Conservation (phyloP, 176 grass and related monocot species). For the Aegilops sharonensis region DNA sequence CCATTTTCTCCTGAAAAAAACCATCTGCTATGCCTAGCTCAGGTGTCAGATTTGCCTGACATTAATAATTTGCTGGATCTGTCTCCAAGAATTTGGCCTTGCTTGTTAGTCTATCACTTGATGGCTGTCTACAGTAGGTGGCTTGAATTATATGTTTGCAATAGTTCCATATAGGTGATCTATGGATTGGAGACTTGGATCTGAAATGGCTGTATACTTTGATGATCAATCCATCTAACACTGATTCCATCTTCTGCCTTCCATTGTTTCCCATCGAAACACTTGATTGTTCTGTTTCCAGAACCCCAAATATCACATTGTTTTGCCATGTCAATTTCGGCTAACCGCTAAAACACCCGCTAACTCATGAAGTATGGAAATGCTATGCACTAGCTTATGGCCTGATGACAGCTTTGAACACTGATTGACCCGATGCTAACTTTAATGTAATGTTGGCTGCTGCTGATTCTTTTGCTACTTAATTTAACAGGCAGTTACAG, state of each 20-base stretch:
- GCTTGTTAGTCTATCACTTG: neutral
- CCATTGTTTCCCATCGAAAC: neutral
- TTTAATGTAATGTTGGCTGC: neutral
- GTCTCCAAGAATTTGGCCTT: neutral
- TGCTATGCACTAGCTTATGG: neutral
- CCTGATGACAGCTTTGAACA: neutral
- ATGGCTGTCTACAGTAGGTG: neutral
- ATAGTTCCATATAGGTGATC: neutral
- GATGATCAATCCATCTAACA: neutral
- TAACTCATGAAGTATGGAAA: constrained; percentile 18
- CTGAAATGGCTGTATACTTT: neutral
- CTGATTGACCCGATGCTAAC: neutral
- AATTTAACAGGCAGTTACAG: neutral
- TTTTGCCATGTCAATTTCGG: neutral
- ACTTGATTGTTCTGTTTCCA: neutral
- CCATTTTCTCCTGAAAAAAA: neutral
- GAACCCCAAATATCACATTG: neutral
- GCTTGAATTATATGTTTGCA: neutral
- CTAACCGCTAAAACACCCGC: neutral
- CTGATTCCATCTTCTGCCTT: neutral
- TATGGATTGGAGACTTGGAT: neutral
- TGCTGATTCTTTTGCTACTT: neutral
- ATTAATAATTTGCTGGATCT: neutral
- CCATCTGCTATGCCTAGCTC: neutral
- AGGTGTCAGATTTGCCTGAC: neutral